These are phyloP conservation scores for Carallia brachiata DNA, from an alignment of 345 rosid species.

Conservation along the genomic window DNA sequence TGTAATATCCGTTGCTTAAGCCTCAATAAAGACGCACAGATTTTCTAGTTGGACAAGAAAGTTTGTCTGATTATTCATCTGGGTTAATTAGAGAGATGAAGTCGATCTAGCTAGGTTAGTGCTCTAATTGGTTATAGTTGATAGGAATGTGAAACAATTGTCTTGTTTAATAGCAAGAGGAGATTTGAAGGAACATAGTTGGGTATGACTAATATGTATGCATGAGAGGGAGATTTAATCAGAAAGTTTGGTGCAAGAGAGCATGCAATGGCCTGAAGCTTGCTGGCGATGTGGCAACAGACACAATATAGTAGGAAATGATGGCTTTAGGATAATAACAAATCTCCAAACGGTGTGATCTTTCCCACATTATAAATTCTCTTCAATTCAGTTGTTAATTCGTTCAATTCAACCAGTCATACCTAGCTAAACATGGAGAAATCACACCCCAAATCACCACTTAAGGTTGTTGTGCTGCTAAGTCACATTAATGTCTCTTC, in stretches of 20 bases:
- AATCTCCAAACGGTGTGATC: conserved; percentile 60
- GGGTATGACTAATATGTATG: conserved; percentile 30
- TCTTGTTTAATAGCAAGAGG: conserved; percentile 23
- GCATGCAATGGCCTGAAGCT: conserved; percentile 28
- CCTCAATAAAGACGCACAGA: no score
- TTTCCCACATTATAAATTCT: conserved; percentile 46
- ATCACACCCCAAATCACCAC: conserved; percentile 55
- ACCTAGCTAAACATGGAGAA: conserved; percentile 46
- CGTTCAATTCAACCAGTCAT: neutral
- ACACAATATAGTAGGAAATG: conserved; percentile 11
- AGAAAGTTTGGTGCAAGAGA: conserved; percentile 76
- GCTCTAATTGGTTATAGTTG: neutral
- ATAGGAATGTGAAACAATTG: neutral
- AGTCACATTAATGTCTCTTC: no score
- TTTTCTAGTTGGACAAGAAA: no score
- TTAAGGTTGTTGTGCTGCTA: conserved; percentile 42
- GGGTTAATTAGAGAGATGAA: neutral
- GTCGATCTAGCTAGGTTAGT: conserved; percentile 1
- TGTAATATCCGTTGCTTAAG: no score
- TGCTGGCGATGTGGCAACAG: conserved; percentile 71
- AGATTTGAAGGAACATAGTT: conserved; percentile 41
- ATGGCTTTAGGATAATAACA: conserved; percentile 42
- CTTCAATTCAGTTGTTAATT: conserved; percentile 7
- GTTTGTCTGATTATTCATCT: neutral
- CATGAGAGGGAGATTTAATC: conserved; percentile 72